Conservation (phyloP, 2,329 filamentous ascomycete genomes). For the Aspergillus sclerotialis region DNA sequence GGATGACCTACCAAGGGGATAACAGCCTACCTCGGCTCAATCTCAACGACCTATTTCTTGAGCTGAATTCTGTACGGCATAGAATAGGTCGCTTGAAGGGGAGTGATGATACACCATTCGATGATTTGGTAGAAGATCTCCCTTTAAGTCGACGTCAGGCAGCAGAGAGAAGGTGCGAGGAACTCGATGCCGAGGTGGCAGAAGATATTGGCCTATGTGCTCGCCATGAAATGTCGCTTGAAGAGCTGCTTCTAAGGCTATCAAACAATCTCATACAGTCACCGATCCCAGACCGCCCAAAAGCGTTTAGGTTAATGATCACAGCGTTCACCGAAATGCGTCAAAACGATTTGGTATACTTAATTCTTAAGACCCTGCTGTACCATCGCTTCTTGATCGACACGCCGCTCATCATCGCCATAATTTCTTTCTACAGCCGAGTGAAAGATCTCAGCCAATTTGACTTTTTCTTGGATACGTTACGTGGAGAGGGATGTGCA, state of each 20-base stretch:
- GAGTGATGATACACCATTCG: constrained; percentile 15
- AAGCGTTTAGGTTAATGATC: constrained; percentile 27
- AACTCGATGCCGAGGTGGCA: constrained; percentile 14
- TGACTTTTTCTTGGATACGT: constrained; percentile 31
- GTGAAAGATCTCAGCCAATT: constrained; percentile 35
- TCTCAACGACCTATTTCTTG: constrained; percentile 23
- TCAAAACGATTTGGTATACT: constrained; percentile 33
- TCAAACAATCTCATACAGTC: constrained; percentile 29
- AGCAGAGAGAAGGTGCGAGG: constrained; percentile 9
- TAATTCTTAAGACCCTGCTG: constrained; percentile 31
- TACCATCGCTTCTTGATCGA: constrained; percentile 31
- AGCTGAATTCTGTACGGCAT: constrained; percentile 25
- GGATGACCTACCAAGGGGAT: constrained; percentile 24
- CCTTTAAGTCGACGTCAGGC: constrained; percentile 12
- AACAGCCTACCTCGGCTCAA: constrained; percentile 21
- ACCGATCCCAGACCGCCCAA: constrained; percentile 29
- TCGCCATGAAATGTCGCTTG: constrained; percentile 23
- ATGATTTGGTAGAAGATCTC: constrained; percentile 25
- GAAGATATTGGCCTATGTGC: constrained; percentile 12
- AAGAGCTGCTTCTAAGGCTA: constrained; percentile 28
- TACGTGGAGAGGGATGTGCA: constrained; percentile 27
- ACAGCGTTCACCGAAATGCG: constrained; percentile 30
- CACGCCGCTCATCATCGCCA: constrained; percentile 28
- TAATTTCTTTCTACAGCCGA: constrained; percentile 32
- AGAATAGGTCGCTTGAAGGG: constrained; percentile 26